Evolutionary conservation across 176 grass and related monocot genomes (phyloP), one percentile per base, ranked within the genome.

Genomic region (Poa pratensis): DNA sequence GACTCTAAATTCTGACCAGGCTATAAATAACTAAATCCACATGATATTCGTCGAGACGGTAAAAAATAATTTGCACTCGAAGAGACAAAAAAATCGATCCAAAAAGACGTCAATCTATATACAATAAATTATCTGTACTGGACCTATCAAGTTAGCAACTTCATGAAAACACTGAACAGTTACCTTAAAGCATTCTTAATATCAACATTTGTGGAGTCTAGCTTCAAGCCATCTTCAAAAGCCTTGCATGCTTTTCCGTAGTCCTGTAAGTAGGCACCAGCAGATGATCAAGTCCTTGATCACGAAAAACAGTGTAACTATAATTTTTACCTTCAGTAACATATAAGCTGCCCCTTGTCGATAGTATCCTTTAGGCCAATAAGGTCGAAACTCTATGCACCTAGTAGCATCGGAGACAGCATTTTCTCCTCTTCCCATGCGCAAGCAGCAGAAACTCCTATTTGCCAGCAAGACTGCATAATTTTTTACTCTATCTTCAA

Each of bases 161-260:
- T 23, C 17, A 51, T 50, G 14, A 74, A n/a, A n/a, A 32, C 15
- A 51, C 16, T 17, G 0, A 75, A 1, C 42, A 34, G 8, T 55
- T 55, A 37, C 73, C 73, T 76, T 55, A 76, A 76, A n/a, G 73
- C 73, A n/a, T 76, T 76, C 2, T 34, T 52, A 0, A 77, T 77
- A 23, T 77, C 52, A 22, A 23, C 52, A 59, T 59, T 77, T 77
- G 51, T 6, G 40, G 3, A 12, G 52, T 77, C 75, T 52, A 77
- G 20, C 3, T 58, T 59, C 75, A 77, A 77, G 52, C 75, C 75
- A 77, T 77, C 32, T 58, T 32, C 75, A 77, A 58, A 77, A 77
- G 52, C 75, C 53, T 24, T 30, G 53, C 51, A 77, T 16, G 75
- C 52, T 35, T 77, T 77, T 54, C 26, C 11, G 20, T 58, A 77